Conservation (phyloP, 139 green algal species). For the Picochlorum sp. region DNA sequence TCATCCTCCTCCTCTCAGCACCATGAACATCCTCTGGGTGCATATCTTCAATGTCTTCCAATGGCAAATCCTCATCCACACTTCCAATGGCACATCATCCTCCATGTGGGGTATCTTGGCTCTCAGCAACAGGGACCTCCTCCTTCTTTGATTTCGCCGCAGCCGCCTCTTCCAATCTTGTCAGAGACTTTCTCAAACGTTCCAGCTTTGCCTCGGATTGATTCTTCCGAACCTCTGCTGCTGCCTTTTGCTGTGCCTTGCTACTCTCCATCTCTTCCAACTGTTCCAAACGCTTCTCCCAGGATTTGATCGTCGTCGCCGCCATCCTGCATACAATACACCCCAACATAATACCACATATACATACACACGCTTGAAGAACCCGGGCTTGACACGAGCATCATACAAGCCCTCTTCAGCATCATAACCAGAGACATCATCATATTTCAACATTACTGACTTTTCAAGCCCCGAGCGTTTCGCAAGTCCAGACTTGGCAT, state of each 20-base stretch:
- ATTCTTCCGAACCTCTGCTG: neutral
- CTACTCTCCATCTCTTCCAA: neutral
- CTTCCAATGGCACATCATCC: too few species aligned
- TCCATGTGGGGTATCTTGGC: too few species aligned
- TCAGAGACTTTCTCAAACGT: constrained; percentile 6
- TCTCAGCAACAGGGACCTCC: neutral
- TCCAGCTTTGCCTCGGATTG: neutral
- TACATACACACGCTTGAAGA: neutral
- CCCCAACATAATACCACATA: neutral
- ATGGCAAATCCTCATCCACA: neutral
- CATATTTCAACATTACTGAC: neutral
- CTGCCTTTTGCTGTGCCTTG: constrained; percentile 8
- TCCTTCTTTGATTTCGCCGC: constrained; percentile 18
- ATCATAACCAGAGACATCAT: too few species aligned
- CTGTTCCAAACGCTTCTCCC: constrained; percentile 3
- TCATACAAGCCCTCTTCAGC: too few species aligned
- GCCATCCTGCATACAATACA: neutral
- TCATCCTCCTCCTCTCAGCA: constrained; percentile 8
- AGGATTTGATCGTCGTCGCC: neutral
- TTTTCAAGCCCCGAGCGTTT: neutral
- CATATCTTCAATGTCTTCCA: constrained; percentile 30
- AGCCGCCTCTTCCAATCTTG: constrained; percentile 33
- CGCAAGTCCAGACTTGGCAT: constrained; percentile 11
- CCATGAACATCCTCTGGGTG: constrained; percentile 21
- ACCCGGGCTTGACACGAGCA: too few species aligned